phyloP scores from a whole-genome alignment of 2,329 filamentous ascomycete genomes.

The Alternaria atra region DNA sequence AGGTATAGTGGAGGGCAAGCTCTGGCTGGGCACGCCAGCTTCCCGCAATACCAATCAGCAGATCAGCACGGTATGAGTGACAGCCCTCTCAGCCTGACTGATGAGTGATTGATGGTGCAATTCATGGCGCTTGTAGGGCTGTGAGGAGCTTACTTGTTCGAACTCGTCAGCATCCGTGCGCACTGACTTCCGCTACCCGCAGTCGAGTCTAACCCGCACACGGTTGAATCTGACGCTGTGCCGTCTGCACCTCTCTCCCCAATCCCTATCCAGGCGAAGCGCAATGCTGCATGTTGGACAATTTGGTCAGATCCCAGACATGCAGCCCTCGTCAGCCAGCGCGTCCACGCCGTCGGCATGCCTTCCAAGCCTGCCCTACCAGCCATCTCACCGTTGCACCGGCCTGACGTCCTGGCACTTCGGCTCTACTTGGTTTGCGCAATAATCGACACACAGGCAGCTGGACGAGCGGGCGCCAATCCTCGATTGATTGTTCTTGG shows the following conservation, averaged over 20 bases:
- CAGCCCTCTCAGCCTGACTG: constrained; percentile 12
- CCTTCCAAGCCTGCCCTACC: constrained; percentile 12
- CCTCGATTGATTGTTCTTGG: constrained; percentile 29
- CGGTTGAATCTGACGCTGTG: constrained; percentile 12
- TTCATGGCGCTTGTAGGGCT: constrained; percentile 31
- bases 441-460: constrained; percentile 31
- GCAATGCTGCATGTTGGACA: constrained; percentile 15
- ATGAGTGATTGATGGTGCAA: not conserved
- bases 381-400: constrained; percentile 16
- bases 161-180: constrained; percentile 8
- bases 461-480: constrained; percentile 29
- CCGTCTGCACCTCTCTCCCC: constrained; percentile 14
- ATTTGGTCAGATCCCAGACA: constrained; percentile 7
- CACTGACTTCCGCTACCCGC: constrained; percentile 26
- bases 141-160: constrained; percentile 16
- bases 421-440: constrained; percentile 22
- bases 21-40: not conserved
- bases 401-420: constrained; percentile 29
- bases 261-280: constrained; percentile 5
- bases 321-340: constrained; percentile 14
- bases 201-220: constrained; percentile 12
- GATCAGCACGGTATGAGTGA: constrained; percentile 5
- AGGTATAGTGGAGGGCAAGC: not conserved
- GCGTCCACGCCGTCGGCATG: constrained; percentile 17
- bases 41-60: constrained; percentile 14